Evolutionary conservation across 441 rosid genomes (phyloP).

Genomic region (Theobroma grandiflorum): DNA sequence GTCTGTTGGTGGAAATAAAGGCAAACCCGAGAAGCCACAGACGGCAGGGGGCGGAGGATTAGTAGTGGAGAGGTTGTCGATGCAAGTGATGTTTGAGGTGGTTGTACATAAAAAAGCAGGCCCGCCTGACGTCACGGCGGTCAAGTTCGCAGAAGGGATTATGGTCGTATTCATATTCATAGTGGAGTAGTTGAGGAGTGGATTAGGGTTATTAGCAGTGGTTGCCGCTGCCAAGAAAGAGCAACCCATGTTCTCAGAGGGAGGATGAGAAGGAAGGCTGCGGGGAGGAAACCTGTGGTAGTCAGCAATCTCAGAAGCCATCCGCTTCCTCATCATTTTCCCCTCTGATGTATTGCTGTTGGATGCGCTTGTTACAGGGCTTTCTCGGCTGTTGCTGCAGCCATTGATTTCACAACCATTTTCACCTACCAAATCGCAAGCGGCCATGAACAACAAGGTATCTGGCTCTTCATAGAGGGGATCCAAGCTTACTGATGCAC

Average conservation of each 20-base stretch:
- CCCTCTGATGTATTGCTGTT: constrained; percentile 32
- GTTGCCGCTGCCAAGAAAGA: constrained; percentile 25
- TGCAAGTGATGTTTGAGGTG: constrained; percentile 39
- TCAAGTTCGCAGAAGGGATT: constrained; percentile 50
- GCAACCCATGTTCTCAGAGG: constrained; percentile 13
- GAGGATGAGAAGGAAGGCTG: background rate
- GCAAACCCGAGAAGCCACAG: constrained; percentile 95
- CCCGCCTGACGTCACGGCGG: constrained; percentile 59
- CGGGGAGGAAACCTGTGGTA: constrained; percentile 59
- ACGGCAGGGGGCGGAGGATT: constrained; percentile 63
- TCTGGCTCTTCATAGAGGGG: background rate
- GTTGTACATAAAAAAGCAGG: constrained; percentile 50
- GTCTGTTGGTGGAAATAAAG: constrained; percentile 87
- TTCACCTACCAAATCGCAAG: constrained; percentile 43
- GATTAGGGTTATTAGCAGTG: constrained; percentile 32
- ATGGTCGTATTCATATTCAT: constrained; percentile 30
- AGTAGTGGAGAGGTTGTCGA: constrained; percentile 30
- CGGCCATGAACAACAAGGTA: constrained; percentile 47
- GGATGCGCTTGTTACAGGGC: constrained; percentile 39
- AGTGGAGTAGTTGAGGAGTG: constrained; percentile 67
- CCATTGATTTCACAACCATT: constrained; percentile 26
- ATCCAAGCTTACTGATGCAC: background rate
- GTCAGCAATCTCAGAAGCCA: constrained; percentile 81
- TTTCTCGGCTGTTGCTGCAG: constrained; percentile 25
- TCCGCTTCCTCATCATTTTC: constrained; percentile 75